Evolutionary conservation across 139 green algal species (phyloP).

Genomic region (Spirogloea muscicola): DNA sequence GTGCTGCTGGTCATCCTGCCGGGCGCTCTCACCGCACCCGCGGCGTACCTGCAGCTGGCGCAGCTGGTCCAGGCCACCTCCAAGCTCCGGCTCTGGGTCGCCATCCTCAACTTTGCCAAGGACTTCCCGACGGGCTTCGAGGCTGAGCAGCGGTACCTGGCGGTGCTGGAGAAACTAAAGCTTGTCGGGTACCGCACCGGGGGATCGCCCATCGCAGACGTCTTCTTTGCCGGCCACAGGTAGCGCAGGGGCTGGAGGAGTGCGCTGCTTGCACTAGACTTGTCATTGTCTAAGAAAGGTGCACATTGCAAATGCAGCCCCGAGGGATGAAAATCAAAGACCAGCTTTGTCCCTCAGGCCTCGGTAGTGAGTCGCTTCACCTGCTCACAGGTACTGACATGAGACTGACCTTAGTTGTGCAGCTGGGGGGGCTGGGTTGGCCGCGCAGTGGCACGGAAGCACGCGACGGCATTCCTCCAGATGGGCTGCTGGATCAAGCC

Average conservation of each 20-base stretch:
- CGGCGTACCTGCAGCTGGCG: no score
- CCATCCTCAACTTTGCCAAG: neutral
- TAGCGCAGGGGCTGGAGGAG: no score
- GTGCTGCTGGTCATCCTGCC: constrained; percentile 8
- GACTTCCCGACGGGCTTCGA: neutral
- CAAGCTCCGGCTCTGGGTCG: constrained; percentile 1
- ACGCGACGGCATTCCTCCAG: neutral
- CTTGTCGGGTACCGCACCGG: neutral
- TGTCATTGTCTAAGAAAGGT: no score
- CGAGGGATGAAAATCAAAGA: no score
- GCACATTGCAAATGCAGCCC: no score
- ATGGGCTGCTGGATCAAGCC: neutral
- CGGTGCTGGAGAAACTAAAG: neutral
- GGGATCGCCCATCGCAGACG: neutral
- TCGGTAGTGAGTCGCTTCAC: neutral
- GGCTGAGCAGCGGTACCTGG: neutral
- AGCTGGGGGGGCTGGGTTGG: neutral
- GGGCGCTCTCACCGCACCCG: neutral
- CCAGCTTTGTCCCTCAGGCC: neutral
- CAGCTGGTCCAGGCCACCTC: no score
- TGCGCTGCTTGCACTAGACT: no score
- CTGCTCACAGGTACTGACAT: neutral
- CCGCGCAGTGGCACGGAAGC: neutral
- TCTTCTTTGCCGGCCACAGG: constrained; percentile 12
- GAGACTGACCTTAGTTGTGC: neutral